A percentile compares a stretch with the other conserved stretches of the same genome.
Evolutionary conservation across 306 rosid species (phyloP).

Genomic region (Betula pendula): DNA sequence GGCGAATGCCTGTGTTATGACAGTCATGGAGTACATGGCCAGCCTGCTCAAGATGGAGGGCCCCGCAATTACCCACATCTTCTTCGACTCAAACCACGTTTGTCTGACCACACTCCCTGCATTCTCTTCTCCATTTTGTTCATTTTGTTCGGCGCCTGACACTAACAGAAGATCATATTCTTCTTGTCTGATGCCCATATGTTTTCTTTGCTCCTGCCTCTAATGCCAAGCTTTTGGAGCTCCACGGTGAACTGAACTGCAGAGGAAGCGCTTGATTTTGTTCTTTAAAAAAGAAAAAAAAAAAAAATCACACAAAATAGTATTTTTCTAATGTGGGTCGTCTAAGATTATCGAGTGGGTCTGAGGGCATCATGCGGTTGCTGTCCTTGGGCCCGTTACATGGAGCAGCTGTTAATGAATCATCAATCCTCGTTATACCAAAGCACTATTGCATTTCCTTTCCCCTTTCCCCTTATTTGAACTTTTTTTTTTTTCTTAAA

Average conservation of each 20-base stretch:
- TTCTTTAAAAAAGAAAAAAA: too few species aligned
- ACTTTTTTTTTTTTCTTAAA: too few species aligned
- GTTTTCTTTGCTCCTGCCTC: background rate
- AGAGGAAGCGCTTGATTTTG: background rate
- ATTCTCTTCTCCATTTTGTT: background rate
- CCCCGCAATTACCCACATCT: slow-evolving; percentile 61
- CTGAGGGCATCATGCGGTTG: too few species aligned
- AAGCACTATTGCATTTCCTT: too few species aligned
- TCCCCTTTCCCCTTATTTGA: too few species aligned
- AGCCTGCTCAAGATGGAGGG: slow-evolving; percentile 79
- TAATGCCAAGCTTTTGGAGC: background rate
- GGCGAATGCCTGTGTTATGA: slow-evolving; percentile 61
- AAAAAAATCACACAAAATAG: too few species aligned
- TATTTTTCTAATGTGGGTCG: too few species aligned
- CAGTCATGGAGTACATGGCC: slow-evolving; percentile 71
- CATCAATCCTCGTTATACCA: too few species aligned
- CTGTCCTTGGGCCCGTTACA: too few species aligned
- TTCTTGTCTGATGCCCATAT: slow-evolving; percentile 13
- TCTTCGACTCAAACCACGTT: slow-evolving; percentile 50
- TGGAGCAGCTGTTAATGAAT: too few species aligned
- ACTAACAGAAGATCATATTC: slow-evolving; percentile 27
- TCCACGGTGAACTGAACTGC: background rate
- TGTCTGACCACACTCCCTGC: slow-evolving; percentile 21
- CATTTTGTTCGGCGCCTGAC: slow-evolving; percentile 12
- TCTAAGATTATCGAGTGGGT: too few species aligned